Evolutionary conservation across 1,284 basidiomycete species (phyloP).

Genomic region (Termitomyces sp.): DNA sequence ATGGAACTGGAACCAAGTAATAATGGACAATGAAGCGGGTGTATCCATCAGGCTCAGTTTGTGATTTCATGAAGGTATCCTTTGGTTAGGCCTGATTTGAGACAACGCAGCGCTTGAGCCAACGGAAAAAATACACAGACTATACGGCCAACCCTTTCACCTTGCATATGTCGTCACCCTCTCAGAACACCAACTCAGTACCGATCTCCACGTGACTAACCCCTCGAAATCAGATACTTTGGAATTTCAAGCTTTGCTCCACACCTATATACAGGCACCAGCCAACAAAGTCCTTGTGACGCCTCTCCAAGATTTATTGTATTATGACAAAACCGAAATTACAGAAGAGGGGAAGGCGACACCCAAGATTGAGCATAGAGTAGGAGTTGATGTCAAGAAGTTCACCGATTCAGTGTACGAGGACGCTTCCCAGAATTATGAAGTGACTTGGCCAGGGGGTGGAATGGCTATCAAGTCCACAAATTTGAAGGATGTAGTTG

Average conservation of each 20-base stretch:
- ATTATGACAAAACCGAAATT: slow-evolving; percentile 74
- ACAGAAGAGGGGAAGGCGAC: slow-evolving; percentile 44
- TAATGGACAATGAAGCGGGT: slow-evolving; percentile 66
- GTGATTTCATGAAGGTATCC: slow-evolving; percentile 24
- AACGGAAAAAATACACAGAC: slow-evolving; percentile 49
- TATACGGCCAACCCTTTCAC: slow-evolving; percentile 61
- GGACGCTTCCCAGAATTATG: slow-evolving; percentile 51
- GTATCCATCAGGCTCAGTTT: slow-evolving; percentile 73
- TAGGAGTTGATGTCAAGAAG: slow-evolving; percentile 55
- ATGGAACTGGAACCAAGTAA: slow-evolving; percentile 64
- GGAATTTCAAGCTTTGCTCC: slow-evolving; percentile 84
- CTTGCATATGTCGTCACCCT: slow-evolving; percentile 79
- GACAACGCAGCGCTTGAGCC: slow-evolving; percentile 51
- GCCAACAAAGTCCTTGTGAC: slow-evolving; percentile 52
- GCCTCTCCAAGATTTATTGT: slow-evolving; percentile 57
- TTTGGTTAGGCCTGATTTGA: slow-evolving; percentile 4
- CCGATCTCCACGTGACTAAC: slow-evolving; percentile 77
- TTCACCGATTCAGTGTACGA: slow-evolving; percentile 77
- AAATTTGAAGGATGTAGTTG: slow-evolving; percentile 71
- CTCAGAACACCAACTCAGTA: slow-evolving; percentile 67
- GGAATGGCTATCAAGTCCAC: slow-evolving; percentile 53
- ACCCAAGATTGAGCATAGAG: slow-evolving; percentile 58
- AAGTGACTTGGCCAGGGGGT: slow-evolving; percentile 56
- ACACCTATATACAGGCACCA: slow-evolving; percentile 78
- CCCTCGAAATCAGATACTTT: slow-evolving; percentile 47